A percentile compares a stretch with the other conserved stretches of the same genome.
Evolutionary conservation across 352 stramenopile genomes (phyloP).

Genomic region (Pythium utonaiense): DNA sequence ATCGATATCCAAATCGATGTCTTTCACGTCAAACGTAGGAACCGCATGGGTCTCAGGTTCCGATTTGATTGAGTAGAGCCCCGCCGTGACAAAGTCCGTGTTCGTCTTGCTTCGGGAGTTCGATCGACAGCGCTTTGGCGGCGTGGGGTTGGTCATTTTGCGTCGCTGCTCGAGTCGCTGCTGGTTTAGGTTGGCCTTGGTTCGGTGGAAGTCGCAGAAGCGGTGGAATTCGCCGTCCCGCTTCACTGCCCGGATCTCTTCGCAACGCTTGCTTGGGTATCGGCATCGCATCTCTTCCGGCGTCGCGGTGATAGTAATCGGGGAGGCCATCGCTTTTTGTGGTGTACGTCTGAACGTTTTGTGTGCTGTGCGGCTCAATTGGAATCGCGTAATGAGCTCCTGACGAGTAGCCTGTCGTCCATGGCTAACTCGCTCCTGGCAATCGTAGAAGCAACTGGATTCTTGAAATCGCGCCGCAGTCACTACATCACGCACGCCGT

Average conservation of each 20-base stretch:
- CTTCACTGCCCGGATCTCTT: slow-evolving; percentile 30
- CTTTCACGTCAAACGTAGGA: slow-evolving; percentile 6
- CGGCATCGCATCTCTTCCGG: slow-evolving; percentile 22
- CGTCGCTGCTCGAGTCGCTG: slow-evolving; percentile 45
- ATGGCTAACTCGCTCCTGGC: neutral
- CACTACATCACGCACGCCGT: neutral
- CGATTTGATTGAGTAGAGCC: neutral
- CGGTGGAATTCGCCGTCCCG: slow-evolving; percentile 31
- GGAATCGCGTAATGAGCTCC: neutral
- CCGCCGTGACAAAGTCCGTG: neutral
- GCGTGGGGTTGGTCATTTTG: slow-evolving; percentile 14
- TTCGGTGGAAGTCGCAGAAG: slow-evolving; percentile 34
- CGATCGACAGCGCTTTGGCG: slow-evolving; percentile 11
- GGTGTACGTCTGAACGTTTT: neutral
- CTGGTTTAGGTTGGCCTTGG: slow-evolving; percentile 57
- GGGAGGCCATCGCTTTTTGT: slow-evolving; percentile 2
- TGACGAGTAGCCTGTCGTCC: neutral
- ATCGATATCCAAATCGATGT: slow-evolving; percentile 19
- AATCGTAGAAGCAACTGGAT: neutral
- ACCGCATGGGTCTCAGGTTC: neutral
- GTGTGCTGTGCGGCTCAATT: neutral
- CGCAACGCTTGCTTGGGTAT: slow-evolving; percentile 24
- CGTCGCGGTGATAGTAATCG: neutral
- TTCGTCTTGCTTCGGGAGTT: neutral
- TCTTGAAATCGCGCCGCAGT: no score